Evolutionary conservation across 2,329 filamentous ascomycete species (phyloP), one percentile per base, ranked within the genome.

Genomic region (Fusarium drepaniforme): DNA sequence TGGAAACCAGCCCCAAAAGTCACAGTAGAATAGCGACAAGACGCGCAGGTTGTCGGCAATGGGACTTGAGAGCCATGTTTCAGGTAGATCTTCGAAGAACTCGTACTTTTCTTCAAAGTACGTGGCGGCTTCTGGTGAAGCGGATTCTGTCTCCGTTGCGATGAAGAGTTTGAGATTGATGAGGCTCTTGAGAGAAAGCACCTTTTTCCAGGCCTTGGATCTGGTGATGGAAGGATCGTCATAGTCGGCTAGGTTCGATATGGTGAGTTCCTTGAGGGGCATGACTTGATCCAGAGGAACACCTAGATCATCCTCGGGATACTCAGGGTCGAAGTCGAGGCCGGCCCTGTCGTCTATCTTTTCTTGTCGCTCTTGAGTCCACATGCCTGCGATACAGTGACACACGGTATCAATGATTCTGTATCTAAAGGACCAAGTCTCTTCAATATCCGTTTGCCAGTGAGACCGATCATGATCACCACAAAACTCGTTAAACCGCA

Each of bases 1-100:
- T 0, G 84, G 85, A 4, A 81, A 81, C 75, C 82, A 86, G 2
- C 86, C 83, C 72, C 83, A 87, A 60, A 83, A 84, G 1, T 81
- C 73, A 7, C 67, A 69, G 5, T 77, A 79, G 68, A 81, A 86
- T 1, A 88, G 69, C 0, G 83, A 85, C 7, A 88, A 77, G n/a
- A 84, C 81, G 5, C 74, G 74, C 4, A 85, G 56, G 7, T 78
- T 78, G 3, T 72, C 57, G 0, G 73, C 37, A 1, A 81, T n/a
- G 0, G 53, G 30, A 0, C 71, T 59, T 0, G 65, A 66, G 0
- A 83, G 62, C 80, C 78, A 83, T 1, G 68, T 70, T 0, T 35
- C 30, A 0, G 75, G 76, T 0, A 83, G n/a, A 5, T 18, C 62
- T 1, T 15, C 21, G 23, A 63, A 44, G 18, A 30, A 64, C 8